Evolutionary conservation across 768 basidiomycete genomes (phyloP), one percentile per base, ranked within the genome.

Genomic region (Gautieria morchelliformis): DNA sequence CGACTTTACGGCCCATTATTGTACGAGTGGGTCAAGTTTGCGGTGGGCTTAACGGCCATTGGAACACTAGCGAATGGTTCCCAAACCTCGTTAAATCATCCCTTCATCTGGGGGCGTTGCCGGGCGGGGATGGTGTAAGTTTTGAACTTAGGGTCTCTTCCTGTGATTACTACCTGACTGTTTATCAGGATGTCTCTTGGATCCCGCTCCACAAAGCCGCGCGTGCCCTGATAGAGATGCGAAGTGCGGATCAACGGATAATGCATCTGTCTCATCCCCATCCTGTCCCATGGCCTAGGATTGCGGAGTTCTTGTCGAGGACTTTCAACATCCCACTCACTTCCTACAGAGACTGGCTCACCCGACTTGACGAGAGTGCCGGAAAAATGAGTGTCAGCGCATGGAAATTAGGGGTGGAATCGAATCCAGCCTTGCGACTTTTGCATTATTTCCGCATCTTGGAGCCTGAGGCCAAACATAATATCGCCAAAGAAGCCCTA

Each of bases 1-100:
- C 73, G 0, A 37, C 62, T 0, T 60, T 78, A 4, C 58, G 58
- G 3, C 59, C 71, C 1, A 53, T 71, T 17, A 67, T 73, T 11
- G 70, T 77, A 1, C 72, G 78, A 5, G 66, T 75, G 19, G 78
- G 76, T 1, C 77, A 78, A 64, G 61, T 78, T 1, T 66, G 67
- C 24, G 78, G 77, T 3, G 69, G 69, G 22, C 60, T 63, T 3
- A 67, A 69, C 53, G 75, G 74, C 12, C 67, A 68, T 9, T 74
- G 72, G 75, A 67, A 66, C 39, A 69, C 66, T 1, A 62, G 66
- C 2, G 68, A 71, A 35, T 73, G 72, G 70, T 62, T 76, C 20
- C 71, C 74, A 10, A 63, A 66, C 24, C 64, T 75, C 5, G 62
- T 74, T 30, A 69, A 70, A 59, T 72, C 73, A 5, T 69, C 68